Evolutionary conservation across 768 basidiomycete species (phyloP), one percentile per base, ranked within the genome.

Genomic region (Cystoderma amianthinum): DNA sequence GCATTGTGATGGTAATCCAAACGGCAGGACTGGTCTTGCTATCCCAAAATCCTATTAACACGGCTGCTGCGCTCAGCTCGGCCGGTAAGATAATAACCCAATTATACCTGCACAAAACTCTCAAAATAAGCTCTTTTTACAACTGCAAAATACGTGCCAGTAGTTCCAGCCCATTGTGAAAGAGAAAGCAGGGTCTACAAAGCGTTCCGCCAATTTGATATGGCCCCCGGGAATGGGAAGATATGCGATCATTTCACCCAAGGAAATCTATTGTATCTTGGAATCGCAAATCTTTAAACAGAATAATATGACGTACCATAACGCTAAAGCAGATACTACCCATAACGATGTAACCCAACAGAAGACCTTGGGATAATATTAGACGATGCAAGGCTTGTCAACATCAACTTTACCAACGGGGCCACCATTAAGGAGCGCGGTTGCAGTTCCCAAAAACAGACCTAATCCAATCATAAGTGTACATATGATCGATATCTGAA

Each of bases 181-280:
- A 2, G 85, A 83, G 45, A 86, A 65, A 1, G 85, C 82, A 12
- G 78, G 82, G 45, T 87, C 76, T 5, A 91, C 81, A 51, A 91
- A 92, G 22, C 88, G 83, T 56, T 83, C 87, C 0, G 88, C 81
- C 13, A 91, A 62, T 45, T 70, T 85, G 59, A 90, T 88, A 50
- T 89, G 86, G 2, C 76, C 88, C 43, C 88, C 88, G 19, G 85
- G 71, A 38, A 91, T 70, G 0, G 88, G 88, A 4, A 91, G 70
- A 58, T 71, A 90, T 0, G 86, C 77, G 35, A 90, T 54, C 87
- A 85, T 84, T 63, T 84, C 82, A 5, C 81, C 78, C 2, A 87
- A 65, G 2, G 80, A 81, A 44, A 85, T 59, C 81, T 83, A 48
- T 18, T 20, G 18, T 30, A 33, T 12, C 40, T 48, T 30, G 15